Evolutionary conservation across 2,329 filamentous ascomycete genomes (phyloP).

Genomic region (Neonectria neomacrospora): DNA sequence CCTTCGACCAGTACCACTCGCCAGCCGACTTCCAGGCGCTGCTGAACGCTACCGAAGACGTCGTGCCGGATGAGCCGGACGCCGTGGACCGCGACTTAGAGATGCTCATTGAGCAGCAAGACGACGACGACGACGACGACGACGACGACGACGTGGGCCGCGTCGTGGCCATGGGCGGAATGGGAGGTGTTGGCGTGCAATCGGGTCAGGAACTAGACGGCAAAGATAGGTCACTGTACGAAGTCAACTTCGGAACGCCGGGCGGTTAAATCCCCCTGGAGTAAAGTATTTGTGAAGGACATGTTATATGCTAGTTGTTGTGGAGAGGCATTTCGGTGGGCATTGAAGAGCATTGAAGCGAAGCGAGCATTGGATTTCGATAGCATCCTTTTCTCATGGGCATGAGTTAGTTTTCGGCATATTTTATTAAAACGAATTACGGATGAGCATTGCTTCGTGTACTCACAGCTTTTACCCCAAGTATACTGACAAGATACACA

Average conservation of each 20-base stretch:
- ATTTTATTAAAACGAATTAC: conserved; percentile 9
- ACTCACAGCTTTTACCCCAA: too few relatives aligned
- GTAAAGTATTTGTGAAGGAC: conserved; percentile 1
- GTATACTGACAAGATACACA: too few relatives aligned
- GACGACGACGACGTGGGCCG: conserved; percentile 37
- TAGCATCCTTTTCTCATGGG: conserved; percentile 20
- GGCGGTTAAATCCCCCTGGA: conserved; percentile 21
- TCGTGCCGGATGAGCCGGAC: conserved; percentile 48
- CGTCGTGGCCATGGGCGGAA: conserved; percentile 34
- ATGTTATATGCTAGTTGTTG: not conserved
- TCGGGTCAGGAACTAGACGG: conserved; percentile 31
- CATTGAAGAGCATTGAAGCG: conserved; percentile 23
- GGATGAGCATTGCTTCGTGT: too few relatives aligned
- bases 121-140: conserved; percentile 53
- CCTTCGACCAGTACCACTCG: conserved; percentile 55
- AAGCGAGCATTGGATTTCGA: conserved; percentile 35
- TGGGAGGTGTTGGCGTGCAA: conserved; percentile 18
- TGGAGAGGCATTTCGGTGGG: not conserved
- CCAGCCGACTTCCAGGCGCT: conserved; percentile 66
- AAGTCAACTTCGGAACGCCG: conserved; percentile 44
- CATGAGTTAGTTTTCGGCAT: conserved; percentile 26
- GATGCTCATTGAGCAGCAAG: conserved; percentile 62
- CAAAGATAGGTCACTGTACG: conserved; percentile 45
- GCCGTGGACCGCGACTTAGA: conserved; percentile 62
- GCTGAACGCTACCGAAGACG: conserved; percentile 59